Conservation (phyloP, 148 eudicot species). For the Diospyros lotus region DNA sequence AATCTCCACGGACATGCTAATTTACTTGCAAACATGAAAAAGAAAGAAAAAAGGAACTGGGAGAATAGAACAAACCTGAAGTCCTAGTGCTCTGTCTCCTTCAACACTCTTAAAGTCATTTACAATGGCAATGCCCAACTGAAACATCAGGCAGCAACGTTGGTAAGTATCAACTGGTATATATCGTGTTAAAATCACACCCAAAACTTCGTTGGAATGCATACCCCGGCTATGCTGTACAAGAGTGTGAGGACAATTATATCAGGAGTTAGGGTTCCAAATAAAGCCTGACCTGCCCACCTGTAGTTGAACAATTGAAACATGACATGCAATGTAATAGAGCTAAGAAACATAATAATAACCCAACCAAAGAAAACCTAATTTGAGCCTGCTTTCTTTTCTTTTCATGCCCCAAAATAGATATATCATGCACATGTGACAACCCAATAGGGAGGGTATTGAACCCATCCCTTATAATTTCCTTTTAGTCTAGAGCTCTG, state of each 20-base stretch:
- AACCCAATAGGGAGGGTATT: neutral
- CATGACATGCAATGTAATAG: neutral
- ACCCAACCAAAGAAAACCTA: neutral
- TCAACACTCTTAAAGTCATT: conserved; percentile 95
- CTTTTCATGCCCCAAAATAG: neutral
- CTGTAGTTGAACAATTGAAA: conserved; percentile 34
- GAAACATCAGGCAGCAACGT: conserved; percentile 16
- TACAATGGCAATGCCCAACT: conserved; percentile 96
- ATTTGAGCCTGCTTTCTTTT: neutral
- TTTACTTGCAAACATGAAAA: neutral
- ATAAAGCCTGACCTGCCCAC: conserved; percentile 99
- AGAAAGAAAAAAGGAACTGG: neutral
- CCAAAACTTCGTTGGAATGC: conserved; percentile 16
- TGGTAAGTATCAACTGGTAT: neutral
- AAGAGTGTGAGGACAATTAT: conserved; percentile 80
- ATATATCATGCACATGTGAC: neutral
- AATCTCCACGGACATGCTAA: conserved; percentile 1
- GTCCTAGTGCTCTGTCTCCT: conserved; percentile 91
- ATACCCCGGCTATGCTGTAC: conserved; percentile 95
- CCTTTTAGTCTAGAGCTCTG: neutral
- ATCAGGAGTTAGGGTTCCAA: conserved; percentile 92
- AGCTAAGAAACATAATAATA: neutral
- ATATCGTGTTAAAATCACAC: conserved; percentile 3
- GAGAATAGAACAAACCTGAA: conserved; percentile 55
- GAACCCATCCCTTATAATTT: conserved; percentile 2